Evolutionary conservation across 352 stramenopile species (phyloP), one percentile per base, ranked within the genome.

Genomic region (Phytophthora sojae): DNA sequence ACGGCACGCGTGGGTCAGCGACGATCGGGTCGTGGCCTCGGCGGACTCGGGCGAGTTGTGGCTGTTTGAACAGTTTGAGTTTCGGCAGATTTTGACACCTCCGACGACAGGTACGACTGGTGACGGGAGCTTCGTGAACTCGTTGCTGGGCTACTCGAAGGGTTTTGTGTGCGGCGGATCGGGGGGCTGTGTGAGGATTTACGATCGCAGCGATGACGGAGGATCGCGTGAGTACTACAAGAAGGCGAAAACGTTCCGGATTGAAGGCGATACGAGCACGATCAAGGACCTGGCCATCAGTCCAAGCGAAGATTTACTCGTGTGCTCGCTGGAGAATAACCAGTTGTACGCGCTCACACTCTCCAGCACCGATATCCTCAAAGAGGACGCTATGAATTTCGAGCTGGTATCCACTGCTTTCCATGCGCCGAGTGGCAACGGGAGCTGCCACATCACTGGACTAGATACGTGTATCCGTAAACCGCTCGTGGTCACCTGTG

Each of bases 371-470:
- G 91, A 98, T 61, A 97, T 97, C 56, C 63, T 98, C 19, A 98
- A 98, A 50, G 92, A 97, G 64, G 94, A 97, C 51, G 89, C 88
- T n/a, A 98, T 97, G 87, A 97, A 96, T 74, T 98, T 98, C 73
- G 92, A 97, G 51, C 74, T 96, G 2, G 75, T 98, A 7, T 92
- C 89, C 11, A 97, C 93, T 6, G 85, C 89, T 1, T 98, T 98
- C 47, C 95, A 98, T 64, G 77, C 77, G 0, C 88, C 92, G 1
- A 91, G 90, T 26, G 79, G 71, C 15, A 71, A 76, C 17, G 86
- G 87, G 8, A 80, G 61, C 32, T 77, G 77, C 11, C 84, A 94
- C 42, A 96, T 99, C 66, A 97, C 92, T 1, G 95, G 89, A n/a
- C 81, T 99, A 9, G 96, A 99, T 72, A 92, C 94, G 4, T 98